A percentile compares a stretch with the other conserved stretches of the same genome.
Conservation (phyloP, 495 filamentous ascomycete species). For the Neurospora hispaniola region DNA sequence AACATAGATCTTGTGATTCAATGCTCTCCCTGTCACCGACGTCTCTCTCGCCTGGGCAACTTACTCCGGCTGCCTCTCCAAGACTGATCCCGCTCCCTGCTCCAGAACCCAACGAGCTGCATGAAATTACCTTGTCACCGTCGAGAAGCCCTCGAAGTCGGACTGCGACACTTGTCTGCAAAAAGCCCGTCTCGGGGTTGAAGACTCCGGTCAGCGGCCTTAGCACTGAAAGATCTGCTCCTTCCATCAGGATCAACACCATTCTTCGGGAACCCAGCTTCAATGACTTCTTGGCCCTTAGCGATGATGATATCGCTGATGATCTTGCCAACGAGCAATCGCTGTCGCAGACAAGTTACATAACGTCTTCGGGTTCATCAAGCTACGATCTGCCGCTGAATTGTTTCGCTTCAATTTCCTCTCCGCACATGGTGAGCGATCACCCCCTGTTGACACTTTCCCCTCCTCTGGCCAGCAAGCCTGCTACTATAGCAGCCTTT, state of each 20-base stretch:
- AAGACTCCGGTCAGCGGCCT: background rate
- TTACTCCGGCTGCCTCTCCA: constrained; percentile 12
- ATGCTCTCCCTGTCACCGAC: background rate
- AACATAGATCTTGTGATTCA: constrained; percentile 5
- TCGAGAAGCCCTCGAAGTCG: background rate
- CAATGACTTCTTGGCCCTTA: constrained; percentile 33
- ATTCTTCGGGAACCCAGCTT: constrained; percentile 32
- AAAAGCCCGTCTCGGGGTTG: background rate
- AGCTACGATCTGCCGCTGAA: constrained; percentile 12
- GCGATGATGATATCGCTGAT: constrained; percentile 39
- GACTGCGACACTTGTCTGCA: background rate
- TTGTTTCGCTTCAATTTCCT: background rate
- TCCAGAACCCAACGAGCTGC: background rate
- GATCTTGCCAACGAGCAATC: background rate
- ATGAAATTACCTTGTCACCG: background rate
- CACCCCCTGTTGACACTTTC: constrained; percentile 15
- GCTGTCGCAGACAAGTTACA: background rate
- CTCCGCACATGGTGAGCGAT: background rate
- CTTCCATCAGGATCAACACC: background rate
- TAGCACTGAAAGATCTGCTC: background rate
- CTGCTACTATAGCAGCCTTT: constrained; percentile 26
- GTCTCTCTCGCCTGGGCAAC: background rate
- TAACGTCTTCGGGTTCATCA: constrained; percentile 3
- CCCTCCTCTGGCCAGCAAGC: constrained; percentile 18
- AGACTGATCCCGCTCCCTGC: constrained; percentile 13